Evolutionary conservation across 768 basidiomycete species (phyloP).

Genomic region (Cystoderma amianthinum): DNA sequence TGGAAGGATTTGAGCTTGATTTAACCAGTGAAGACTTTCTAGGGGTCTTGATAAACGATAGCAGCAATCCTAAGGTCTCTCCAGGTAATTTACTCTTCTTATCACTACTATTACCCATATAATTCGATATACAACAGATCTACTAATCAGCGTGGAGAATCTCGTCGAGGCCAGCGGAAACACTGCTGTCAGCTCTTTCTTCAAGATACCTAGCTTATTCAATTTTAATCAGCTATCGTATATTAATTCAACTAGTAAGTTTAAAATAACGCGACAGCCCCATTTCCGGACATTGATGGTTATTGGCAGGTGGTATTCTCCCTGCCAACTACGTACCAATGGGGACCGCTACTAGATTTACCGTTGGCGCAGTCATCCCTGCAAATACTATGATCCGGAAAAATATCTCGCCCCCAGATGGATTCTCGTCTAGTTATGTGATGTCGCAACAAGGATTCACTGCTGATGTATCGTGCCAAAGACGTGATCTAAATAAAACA

Average conservation of each 20-base stretch:
- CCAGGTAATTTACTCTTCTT: slow-evolving; percentile 3
- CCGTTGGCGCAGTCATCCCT: not conserved
- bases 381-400: not conserved
- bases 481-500: slow-evolving; percentile 5
- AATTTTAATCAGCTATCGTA: slow-evolving; percentile 18
- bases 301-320: slow-evolving; percentile 6
- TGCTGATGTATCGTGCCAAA: slow-evolving; percentile 9
- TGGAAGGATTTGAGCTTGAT: slow-evolving; percentile 13
- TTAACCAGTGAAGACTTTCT: slow-evolving; percentile 10
- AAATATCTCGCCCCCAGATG: slow-evolving; percentile 2
- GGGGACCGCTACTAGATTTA: not conserved
- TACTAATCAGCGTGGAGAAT: slow-evolving; percentile 9
- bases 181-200: not conserved
- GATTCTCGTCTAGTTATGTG: slow-evolving; percentile 9
- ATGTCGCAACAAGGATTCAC: slow-evolving; percentile 17
- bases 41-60: slow-evolving; percentile 5
- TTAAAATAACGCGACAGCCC: too few species aligned
- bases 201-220: slow-evolving; percentile 7
- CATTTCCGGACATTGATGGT: slow-evolving; percentile 5
- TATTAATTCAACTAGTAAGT: slow-evolving; percentile 12
- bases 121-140: slow-evolving; percentile 8
- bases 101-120: too few species aligned
- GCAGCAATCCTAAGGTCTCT: slow-evolving; percentile 3
- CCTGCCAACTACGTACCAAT: slow-evolving; percentile 6
- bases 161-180: slow-evolving; percentile 9